These are phyloP conservation scores for Schizochytrium sp. DNA, from an alignment of 108 stramenopile genomes.

Conservation along the genomic window DNA sequence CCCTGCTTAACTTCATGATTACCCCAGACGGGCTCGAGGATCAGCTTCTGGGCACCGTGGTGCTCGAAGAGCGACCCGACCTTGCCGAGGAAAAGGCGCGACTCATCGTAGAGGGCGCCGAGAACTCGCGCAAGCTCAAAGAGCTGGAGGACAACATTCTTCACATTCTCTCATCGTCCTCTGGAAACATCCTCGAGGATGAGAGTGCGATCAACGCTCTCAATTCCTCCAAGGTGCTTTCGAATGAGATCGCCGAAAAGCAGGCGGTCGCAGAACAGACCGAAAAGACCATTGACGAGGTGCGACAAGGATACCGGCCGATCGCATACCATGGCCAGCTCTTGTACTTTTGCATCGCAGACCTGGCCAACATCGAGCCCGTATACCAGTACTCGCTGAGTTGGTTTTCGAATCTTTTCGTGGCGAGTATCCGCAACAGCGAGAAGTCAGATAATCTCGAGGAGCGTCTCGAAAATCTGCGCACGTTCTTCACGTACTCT, in stretches of 20 bases:
- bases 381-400: conserved; percentile 56
- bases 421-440: conserved; percentile 39
- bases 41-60: conserved; percentile 30
- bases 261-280: conserved; percentile 46
- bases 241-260: conserved; percentile 46
- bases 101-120: conserved; percentile 35
- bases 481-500: conserved; percentile 47
- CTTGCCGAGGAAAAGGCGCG: conserved; percentile 32
- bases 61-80: conserved; percentile 43
- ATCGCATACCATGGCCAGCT: conserved; percentile 43
- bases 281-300: conserved; percentile 47
- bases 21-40: conserved; percentile 33
- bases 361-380: conserved; percentile 47
- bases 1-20: conserved; percentile 30
- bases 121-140: conserved; percentile 27
- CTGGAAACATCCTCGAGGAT: conserved; percentile 44
- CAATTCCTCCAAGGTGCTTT: conserved; percentile 32
- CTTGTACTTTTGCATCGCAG: conserved; percentile 51
- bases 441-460: conserved; percentile 34
- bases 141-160: conserved; percentile 41
- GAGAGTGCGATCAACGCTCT: conserved; percentile 34
- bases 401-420: conserved; percentile 56
- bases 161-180: conserved; percentile 28
- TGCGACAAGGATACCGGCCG: conserved; percentile 44
- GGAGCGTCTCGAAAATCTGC: conserved; percentile 42